Evolutionary conservation across 2,329 filamentous ascomycete species (phyloP).

Genomic region (Hymenoscyphus infarciens): DNA sequence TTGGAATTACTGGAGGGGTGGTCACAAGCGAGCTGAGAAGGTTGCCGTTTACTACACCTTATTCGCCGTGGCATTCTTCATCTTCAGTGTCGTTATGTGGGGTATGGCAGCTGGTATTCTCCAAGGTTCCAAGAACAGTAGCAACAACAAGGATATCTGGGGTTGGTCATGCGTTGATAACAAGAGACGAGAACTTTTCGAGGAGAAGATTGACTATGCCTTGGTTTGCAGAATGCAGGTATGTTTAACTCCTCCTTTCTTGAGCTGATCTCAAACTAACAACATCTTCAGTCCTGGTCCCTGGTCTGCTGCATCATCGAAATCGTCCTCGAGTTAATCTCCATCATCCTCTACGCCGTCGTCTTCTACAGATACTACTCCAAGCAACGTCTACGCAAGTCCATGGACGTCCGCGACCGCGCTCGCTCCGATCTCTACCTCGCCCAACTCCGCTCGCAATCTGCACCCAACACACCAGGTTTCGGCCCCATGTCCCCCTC

Average conservation of each 20-base stretch:
- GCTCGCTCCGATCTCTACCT: slow-evolving; percentile 95
- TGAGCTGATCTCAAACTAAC: slow-evolving; percentile 12
- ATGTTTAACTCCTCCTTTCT: slow-evolving; percentile 33
- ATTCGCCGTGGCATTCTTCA: slow-evolving; percentile 90
- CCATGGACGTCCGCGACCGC: slow-evolving; percentile 92
- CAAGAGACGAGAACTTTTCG: slow-evolving; percentile 71
- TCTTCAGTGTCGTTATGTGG: slow-evolving; percentile 92
- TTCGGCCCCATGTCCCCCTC: slow-evolving; percentile 68
- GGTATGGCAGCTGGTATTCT: slow-evolving; percentile 78
- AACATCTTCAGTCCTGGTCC: slow-evolving; percentile 73
- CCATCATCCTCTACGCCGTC: slow-evolving; percentile 87
- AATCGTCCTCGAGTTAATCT: slow-evolving; percentile 85
- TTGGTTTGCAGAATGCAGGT: slow-evolving; percentile 87
- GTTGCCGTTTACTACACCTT: slow-evolving; percentile 92
- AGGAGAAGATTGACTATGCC: slow-evolving; percentile 78
- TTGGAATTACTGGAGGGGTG: slow-evolving; percentile 80
- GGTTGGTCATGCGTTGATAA: slow-evolving; percentile 97
- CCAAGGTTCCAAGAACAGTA: slow-evolving; percentile 71
- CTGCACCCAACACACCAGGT: slow-evolving; percentile 90
- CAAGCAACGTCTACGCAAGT: slow-evolving; percentile 91
- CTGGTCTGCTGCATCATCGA: slow-evolving; percentile 97
- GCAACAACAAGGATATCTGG: slow-evolving; percentile 86
- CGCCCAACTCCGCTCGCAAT: slow-evolving; percentile 77
- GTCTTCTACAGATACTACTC: slow-evolving; percentile 98
- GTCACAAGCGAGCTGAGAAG: slow-evolving; percentile 86